phyloP scores from a whole-genome alignment of 257 asterid species.

The Echium plantagineum region DNA sequence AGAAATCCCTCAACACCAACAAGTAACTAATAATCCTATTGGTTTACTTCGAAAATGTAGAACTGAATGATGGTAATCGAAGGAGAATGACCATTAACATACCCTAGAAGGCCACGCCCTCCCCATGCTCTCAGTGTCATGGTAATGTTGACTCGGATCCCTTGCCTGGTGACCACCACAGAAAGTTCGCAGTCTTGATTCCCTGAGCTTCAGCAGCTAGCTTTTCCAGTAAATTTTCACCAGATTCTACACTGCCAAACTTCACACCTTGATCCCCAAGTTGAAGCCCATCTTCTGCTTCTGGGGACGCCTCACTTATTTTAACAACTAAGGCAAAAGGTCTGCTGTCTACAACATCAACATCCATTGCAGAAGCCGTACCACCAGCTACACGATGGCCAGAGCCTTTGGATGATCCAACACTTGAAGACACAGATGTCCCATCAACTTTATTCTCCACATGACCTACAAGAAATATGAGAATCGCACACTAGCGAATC shows the following conservation, averaged over 20 bases:
- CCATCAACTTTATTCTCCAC: no score
- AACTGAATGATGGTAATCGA: background rate
- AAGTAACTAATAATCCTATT: background rate
- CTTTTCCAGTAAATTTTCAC: constrained; percentile 52
- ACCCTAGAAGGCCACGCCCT: constrained; percentile 90
- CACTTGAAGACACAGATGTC: no score
- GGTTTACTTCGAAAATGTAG: background rate
- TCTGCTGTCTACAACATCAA: no score
- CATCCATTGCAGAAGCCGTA: no score
- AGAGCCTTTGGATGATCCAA: no score
- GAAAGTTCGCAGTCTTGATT: constrained; percentile 47
- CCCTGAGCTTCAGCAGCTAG: constrained; percentile 76
- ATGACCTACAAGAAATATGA: no score
- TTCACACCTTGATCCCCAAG: constrained; percentile 87
- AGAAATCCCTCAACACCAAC: background rate
- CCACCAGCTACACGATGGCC: no score
- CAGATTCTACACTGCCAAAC: constrained; percentile 68
- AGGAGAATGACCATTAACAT: no score
- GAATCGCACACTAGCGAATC: constrained; percentile 9
- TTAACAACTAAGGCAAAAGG: no score
- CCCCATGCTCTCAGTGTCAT: constrained; percentile 83
- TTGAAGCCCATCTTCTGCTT: no score
- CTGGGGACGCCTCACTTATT: no score
- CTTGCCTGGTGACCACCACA: constrained; percentile 69
- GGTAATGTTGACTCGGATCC: constrained; percentile 36